phyloP scores from a whole-genome alignment of 176 grass and related monocot genomes.

The Miscanthus lutarioriparius region DNA sequence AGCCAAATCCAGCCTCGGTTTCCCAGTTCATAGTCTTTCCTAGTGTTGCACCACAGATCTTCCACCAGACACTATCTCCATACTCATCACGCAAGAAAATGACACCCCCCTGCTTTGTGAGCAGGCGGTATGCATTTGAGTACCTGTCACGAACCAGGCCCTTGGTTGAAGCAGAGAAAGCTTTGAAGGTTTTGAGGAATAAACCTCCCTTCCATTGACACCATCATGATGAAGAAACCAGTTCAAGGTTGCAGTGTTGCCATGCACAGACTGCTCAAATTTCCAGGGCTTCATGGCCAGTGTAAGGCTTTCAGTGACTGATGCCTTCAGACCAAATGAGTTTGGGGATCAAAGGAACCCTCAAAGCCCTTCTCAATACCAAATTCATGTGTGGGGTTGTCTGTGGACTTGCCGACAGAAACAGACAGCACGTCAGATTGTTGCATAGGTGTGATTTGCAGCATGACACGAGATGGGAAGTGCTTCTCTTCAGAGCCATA shows the following conservation, averaged over 20 bases:
- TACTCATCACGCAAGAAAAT: conserved; percentile 91
- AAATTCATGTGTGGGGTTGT: conserved; percentile 74
- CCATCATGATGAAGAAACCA: conserved; percentile 93
- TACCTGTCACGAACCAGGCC: conserved; percentile 83
- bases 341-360: conserved; percentile 77
- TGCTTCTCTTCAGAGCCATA: conserved; percentile 87
- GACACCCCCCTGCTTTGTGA: conserved; percentile 78
- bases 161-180: conserved; percentile 70
- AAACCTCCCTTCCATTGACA: conserved; percentile 70
- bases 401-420: conserved; percentile 74
- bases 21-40: conserved; percentile 80
- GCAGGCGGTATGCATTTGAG: conserved; percentile 58
- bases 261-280: conserved; percentile 81
- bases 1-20: conserved; percentile 70
- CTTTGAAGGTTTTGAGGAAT: conserved; percentile 73
- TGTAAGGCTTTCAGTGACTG: conserved; percentile 51
- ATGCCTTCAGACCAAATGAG: conserved; percentile 60
- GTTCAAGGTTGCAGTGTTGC: conserved; percentile 54
- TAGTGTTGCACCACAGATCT: conserved; percentile 51
- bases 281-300: conserved; percentile 92
- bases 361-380: conserved; percentile 67
- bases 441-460: conserved; percentile 87
- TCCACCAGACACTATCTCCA: conserved; percentile 85
- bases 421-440: conserved; percentile 75
- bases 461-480: conserved; percentile 77